Evolutionary conservation across 2,329 filamentous ascomycete genomes (phyloP), one percentile per base, ranked within the genome.

Genomic region (Aspergillus neotritici): DNA sequence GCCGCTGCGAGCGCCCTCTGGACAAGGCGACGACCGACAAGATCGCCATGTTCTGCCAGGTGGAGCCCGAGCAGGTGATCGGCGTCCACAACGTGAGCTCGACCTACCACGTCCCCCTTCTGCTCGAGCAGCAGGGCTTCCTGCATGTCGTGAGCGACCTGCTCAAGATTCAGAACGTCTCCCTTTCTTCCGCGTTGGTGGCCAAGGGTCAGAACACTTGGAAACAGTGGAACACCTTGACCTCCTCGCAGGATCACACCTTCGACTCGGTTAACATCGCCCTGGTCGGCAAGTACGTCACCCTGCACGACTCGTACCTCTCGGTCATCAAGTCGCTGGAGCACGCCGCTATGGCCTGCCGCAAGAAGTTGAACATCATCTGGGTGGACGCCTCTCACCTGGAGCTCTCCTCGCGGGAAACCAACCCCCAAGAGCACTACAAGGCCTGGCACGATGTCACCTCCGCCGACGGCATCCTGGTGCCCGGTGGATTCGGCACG

Each of bases 31-130:
- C 88, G 1, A 82, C 91, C 38, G 77, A 84, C 50, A 97, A 98
- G 72, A 88, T 98, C 50, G 89, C 91, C 48, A 80, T 81, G 59
- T 87, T 84, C 69, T 97, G 91, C 66, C 87, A 95, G 62, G 84
- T 96, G 37, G 87, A 94, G 41, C 71, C 78, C 9, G 78, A 89
- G 53, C 88, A 96, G 62, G 88, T 97, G 34, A 74, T 97, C 50
- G 86, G 81, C 9, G 90, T 98, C 9, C 84, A 85, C 55, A 85
- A 97, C 64, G 87, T 97, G 68, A 76, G 83, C 14, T 89, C 89
- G 10, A 94, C 87, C 40, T 98, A 98, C 69, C 90, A 95, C 53
- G 91, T 97, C 3, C 93, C 93, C 1, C 75, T 96, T n/a, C 84
- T 97, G 16, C 82, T 97, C 11, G 80, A 91, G 55, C 77, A 89